A percentile compares a stretch with the other conserved stretches of the same genome.
Conservation (phyloP, 2,329 filamentous ascomycete genomes). For the Fusarium tricinctum region DNA sequence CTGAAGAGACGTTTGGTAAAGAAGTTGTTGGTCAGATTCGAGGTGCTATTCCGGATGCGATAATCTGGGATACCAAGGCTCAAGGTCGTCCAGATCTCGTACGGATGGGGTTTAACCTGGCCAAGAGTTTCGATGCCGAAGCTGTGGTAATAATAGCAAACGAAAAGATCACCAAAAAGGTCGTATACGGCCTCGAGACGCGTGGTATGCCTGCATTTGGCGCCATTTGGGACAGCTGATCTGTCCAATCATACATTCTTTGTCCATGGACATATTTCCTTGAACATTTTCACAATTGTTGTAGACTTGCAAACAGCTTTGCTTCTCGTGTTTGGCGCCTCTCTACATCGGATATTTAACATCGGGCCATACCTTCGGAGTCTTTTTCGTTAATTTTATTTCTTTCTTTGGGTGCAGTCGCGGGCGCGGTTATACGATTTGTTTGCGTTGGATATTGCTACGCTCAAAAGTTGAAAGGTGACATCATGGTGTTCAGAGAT, state of each 20-base stretch:
- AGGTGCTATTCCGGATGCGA: constrained; percentile 69
- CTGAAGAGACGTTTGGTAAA: constrained; percentile 72
- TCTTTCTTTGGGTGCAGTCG: constrained; percentile 3
- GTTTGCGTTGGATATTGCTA: constrained; percentile 7
- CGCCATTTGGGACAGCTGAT: constrained; percentile 76
- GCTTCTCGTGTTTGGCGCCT: constrained; percentile 3
- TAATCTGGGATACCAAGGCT: constrained; percentile 76
- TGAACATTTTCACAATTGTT: constrained; percentile 2
- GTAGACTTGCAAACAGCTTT: constrained; percentile 6
- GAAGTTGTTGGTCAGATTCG: constrained; percentile 69
- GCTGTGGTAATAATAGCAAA: constrained; percentile 82
- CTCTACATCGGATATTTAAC: not conserved
- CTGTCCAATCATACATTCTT: constrained; percentile 9
- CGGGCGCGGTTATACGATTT: constrained; percentile 10
- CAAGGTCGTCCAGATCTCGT: constrained; percentile 72
- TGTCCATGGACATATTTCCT: constrained; percentile 17
- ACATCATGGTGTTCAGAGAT: constrained; percentile 34
- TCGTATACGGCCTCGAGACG: constrained; percentile 77
- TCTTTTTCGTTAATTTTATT: not conserved
- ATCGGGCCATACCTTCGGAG: constrained; percentile 7
- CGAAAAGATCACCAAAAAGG: constrained; percentile 73
- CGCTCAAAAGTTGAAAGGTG: constrained; percentile 24
- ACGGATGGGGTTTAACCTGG: constrained; percentile 65
- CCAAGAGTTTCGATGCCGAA: constrained; percentile 70
- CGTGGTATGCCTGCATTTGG: constrained; percentile 77